Evolutionary conservation across 495 filamentous ascomycete genomes (phyloP).

Genomic region (Aspergillus baeticus): DNA sequence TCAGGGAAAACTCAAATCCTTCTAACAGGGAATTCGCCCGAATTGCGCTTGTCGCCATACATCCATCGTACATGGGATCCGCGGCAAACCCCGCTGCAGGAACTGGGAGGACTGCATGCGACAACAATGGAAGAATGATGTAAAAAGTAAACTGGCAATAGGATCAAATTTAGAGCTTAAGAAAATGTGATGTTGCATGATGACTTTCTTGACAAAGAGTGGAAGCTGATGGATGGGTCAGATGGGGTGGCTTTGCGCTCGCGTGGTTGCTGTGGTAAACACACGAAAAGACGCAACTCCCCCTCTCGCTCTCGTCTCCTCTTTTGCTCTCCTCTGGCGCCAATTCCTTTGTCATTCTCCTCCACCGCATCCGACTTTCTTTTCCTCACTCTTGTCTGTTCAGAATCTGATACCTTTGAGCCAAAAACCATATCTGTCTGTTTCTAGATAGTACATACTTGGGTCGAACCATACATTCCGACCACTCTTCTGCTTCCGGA

Average conservation of each 20-base stretch:
- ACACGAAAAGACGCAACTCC: background rate
- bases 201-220: background rate
- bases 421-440: background rate
- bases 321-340: background rate
- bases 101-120: background rate
- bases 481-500: constrained; percentile 25
- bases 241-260: background rate
- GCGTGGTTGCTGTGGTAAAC: constrained; percentile 11
- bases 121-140: background rate
- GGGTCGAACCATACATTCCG: constrained; percentile 26
- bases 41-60: background rate
- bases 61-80: background rate
- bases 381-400: background rate
- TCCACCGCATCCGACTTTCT: background rate
- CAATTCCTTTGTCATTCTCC: constrained; percentile 1
- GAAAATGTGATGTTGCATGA: background rate
- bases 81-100: background rate
- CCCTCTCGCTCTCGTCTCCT: background rate
- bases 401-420: background rate
- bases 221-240: background rate
- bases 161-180: background rate
- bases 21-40: too few species aligned
- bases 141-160: background rate
- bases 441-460: constrained; percentile 15
- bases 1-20: background rate